These are phyloP conservation scores for Hyphodiscus hymeniophilus DNA, from an alignment of 495 filamentous ascomycete species.

Conservation along the genomic window DNA sequence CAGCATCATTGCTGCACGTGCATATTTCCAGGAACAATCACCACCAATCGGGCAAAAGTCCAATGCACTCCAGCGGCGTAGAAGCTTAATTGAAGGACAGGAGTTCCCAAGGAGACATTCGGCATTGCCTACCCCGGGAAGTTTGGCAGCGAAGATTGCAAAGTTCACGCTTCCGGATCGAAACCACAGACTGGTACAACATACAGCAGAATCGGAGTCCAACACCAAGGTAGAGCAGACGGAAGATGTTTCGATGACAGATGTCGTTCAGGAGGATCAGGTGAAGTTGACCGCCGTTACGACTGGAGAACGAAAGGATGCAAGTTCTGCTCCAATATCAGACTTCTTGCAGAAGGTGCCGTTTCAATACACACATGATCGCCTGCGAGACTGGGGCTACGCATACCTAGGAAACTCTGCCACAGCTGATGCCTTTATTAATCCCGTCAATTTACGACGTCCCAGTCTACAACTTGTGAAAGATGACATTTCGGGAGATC, in stretches of 20 bases:
- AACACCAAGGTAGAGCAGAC: conserved; percentile 1
- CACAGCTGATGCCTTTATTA: conserved; percentile 21
- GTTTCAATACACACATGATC: conserved; percentile 18
- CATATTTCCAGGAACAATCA: conserved; percentile 12
- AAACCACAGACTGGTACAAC: neutral
- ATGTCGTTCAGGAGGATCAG: neutral
- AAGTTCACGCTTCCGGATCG: conserved; percentile 2
- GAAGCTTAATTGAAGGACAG: conserved; percentile 17
- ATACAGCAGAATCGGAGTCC: conserved; percentile 1
- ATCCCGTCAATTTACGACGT: conserved; percentile 8
- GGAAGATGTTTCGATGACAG: neutral
- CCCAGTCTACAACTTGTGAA: neutral
- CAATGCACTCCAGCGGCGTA: conserved; percentile 5
- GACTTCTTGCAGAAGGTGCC: conserved; percentile 9
- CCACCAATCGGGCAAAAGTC: conserved; percentile 3
- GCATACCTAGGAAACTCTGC: conserved; percentile 15
- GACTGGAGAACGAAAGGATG: neutral
- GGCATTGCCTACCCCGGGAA: neutral
- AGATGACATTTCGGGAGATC: neutral
- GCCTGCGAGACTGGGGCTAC: conserved; percentile 18
- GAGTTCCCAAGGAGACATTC: conserved; percentile 16
- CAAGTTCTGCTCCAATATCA: neutral
- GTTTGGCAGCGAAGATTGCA: conserved; percentile 2
- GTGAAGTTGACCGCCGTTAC: too few relatives aligned
- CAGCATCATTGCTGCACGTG: conserved; percentile 14